These are phyloP conservation scores for Cryoendolithus antarcticus DNA, from an alignment of 2,329 filamentous ascomycete genomes.

Conservation along the genomic window DNA sequence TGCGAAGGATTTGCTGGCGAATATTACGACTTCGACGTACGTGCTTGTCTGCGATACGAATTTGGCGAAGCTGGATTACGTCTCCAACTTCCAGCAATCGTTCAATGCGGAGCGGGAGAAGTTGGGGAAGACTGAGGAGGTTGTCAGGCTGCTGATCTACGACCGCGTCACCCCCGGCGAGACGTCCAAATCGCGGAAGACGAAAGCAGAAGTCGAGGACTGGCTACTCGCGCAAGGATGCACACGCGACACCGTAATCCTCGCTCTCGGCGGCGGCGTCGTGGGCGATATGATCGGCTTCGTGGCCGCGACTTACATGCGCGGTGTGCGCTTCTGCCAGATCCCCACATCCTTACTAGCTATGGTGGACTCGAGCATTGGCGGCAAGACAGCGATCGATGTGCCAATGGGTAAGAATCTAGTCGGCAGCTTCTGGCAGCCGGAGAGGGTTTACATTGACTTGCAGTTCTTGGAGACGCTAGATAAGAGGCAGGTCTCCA, in stretches of 20 bases:
- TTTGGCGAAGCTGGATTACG: conserved; percentile 60
- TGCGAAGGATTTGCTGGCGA: conserved; percentile 64
- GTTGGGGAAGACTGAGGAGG: conserved; percentile 27
- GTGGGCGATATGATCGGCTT: conserved; percentile 98
- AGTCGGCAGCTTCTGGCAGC: conserved; percentile 94
- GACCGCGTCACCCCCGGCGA: conserved; percentile 84
- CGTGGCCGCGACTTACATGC: conserved; percentile 96
- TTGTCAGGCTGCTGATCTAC: conserved; percentile 68
- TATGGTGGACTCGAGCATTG: conserved; percentile 98
- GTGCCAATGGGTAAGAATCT: conserved; percentile 93
- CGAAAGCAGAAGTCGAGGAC: conserved; percentile 91
- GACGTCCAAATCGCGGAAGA: conserved; percentile 82
- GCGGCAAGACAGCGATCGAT: conserved; percentile 96
- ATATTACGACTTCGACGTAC: conserved; percentile 77
- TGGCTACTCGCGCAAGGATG: conserved; percentile 92
- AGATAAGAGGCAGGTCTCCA: conserved; percentile 81
- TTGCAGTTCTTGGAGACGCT: conserved; percentile 82
- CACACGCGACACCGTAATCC: conserved; percentile 85
- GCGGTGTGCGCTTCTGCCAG: conserved; percentile 89
- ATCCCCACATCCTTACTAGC: conserved; percentile 88
- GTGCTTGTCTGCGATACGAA: conserved; percentile 96
- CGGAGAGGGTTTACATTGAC: conserved; percentile 86
- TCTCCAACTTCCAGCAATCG: conserved; percentile 57
- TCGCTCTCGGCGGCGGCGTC: conserved; percentile 88
- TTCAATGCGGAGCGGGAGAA: conserved; percentile 40